Base-by-base conservation (phyloP, 1,284 basidiomycete species). In the Ustilago xerochloae region DNA sequence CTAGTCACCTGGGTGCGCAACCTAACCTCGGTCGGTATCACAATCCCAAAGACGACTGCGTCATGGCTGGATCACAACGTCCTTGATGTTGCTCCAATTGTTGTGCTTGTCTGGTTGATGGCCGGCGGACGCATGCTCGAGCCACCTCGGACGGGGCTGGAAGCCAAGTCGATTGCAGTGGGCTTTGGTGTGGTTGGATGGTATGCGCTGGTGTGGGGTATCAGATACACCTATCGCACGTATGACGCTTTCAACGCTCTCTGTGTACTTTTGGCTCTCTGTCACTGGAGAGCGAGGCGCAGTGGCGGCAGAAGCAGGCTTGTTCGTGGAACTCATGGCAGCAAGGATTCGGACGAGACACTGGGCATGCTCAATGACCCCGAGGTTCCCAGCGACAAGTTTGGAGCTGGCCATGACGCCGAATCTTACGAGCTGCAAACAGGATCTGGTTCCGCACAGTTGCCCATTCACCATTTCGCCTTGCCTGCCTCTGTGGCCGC, bases 1-100 rank as follows among this genome's bases (percentile, higher is more conserved):
- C 86, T 98, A 18, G 90, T 90, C 0, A 93, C 97, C 0, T 99
- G 95, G 95, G 90, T 91, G 1, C 89, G 94, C 56, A 96, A 94
- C 53, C 66, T 86, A 20, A 59, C 79, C 7, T 82, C 81, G 81
- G 86, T 41, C 76, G 83, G 82, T 6, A 63, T 80, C 43, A 75
- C 59, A 8, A 83, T 84, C 0, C 84, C 85, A 50, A 77, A 79
- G 15, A 81, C 65, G 1, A 38, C 48, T 6, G 72, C 62, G 7
- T 26, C 63, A 7, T 71, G 71, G 67, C 69, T 78, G 30, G 92
- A 94, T 80, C 91, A 93, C 80, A 89, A 90, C 80, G 88, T 91
- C 60, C 70, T 91, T 30, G 88, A 89, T 53, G 88, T 90, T 13
- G 87, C 88, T 1, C 90, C 91, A 5, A 90, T 91, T 77, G 84